Evolutionary conservation across 371 early-diverging fungal species (phyloP).

Genomic region (Saksenaea oblongispora): DNA sequence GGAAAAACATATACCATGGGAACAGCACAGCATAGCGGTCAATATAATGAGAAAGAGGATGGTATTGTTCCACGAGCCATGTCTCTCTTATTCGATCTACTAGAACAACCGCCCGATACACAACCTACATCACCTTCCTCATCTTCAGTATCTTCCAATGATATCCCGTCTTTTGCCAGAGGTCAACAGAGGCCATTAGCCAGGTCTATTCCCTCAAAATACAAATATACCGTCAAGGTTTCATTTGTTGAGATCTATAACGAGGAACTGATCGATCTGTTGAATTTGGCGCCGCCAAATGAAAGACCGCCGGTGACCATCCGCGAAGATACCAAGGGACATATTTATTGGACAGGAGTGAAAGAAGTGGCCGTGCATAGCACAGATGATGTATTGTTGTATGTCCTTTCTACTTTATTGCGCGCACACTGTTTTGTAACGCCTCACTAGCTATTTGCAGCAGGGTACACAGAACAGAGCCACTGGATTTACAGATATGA

Average conservation of each 20-base stretch:
- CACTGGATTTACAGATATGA: slow-evolving; percentile 97
- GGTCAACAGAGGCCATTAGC: slow-evolving; percentile 19
- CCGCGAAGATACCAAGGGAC: slow-evolving; percentile 91
- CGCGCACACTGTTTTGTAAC: background rate
- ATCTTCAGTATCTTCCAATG: slow-evolving; percentile 18
- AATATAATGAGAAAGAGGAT: slow-evolving; percentile 51
- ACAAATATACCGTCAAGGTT: slow-evolving; percentile 54
- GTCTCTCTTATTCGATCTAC: slow-evolving; percentile 70
- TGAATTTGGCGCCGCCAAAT: slow-evolving; percentile 55
- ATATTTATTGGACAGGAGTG: slow-evolving; percentile 89
- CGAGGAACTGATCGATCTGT: slow-evolving; percentile 90
- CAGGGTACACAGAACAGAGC: slow-evolving; percentile 85
- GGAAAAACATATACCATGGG: slow-evolving; percentile 99
- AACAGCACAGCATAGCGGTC: slow-evolving; percentile 74
- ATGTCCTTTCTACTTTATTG: slow-evolving; percentile 16
- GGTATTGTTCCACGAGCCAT: slow-evolving; percentile 95
- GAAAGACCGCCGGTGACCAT: slow-evolving; percentile 75
- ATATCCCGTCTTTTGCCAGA: slow-evolving; percentile 10
- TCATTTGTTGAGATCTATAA: slow-evolving; percentile 97
- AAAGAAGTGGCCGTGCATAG: slow-evolving; percentile 76
- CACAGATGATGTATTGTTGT: slow-evolving; percentile 80
- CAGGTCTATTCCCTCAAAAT: slow-evolving; percentile 6
- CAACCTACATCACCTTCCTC: slow-evolving; percentile 26
- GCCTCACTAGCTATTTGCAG: slow-evolving; percentile 57
- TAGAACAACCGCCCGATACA: slow-evolving; percentile 37